Evolutionary conservation across 1,139 yeast genomes (phyloP).

Genomic region (Hemisphaericaspora lyxosophila): DNA sequence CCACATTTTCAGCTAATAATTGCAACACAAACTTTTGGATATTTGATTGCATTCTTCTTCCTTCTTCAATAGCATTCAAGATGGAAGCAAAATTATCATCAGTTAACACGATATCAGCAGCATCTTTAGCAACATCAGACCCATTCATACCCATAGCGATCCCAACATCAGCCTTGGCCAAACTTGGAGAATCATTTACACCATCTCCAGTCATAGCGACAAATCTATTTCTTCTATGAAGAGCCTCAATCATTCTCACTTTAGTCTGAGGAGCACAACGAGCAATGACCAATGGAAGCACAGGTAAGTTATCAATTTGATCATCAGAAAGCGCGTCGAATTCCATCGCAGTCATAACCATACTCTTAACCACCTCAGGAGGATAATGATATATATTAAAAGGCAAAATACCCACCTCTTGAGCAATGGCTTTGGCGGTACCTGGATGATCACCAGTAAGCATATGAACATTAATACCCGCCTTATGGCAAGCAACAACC

Average conservation of each 20-base stretch:
- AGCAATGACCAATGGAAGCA: constrained; percentile 76
- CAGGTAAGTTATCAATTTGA: constrained; percentile 66
- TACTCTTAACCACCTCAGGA: constrained; percentile 57
- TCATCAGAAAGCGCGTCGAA: constrained; percentile 65
- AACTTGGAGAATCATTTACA: constrained; percentile 80
- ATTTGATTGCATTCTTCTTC: constrained; percentile 77
- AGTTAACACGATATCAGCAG: constrained; percentile 55
- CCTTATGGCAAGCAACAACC: constrained; percentile 66
- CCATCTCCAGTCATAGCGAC: constrained; percentile 92
- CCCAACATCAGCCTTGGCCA: constrained; percentile 81
- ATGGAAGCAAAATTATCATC: constrained; percentile 54
- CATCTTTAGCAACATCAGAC: constrained; percentile 60
- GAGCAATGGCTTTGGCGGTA: constrained; percentile 80
- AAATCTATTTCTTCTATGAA: constrained; percentile 67
- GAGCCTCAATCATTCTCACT: constrained; percentile 80
- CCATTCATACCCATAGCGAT: constrained; percentile 50
- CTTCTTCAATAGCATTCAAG: constrained; percentile 69
- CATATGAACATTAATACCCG: constrained; percentile 84
- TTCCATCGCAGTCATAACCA: constrained; percentile 77
- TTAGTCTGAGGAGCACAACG: constrained; percentile 86
- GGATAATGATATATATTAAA: constrained; percentile 63
- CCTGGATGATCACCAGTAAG: constrained; percentile 85
- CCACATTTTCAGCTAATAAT: constrained; percentile 74
- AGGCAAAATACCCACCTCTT: constrained; percentile 83
- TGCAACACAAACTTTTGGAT: constrained; percentile 83